phyloP scores from a whole-genome alignment of 495 filamentous ascomycete species.

The Cladorrhinum samala region DNA sequence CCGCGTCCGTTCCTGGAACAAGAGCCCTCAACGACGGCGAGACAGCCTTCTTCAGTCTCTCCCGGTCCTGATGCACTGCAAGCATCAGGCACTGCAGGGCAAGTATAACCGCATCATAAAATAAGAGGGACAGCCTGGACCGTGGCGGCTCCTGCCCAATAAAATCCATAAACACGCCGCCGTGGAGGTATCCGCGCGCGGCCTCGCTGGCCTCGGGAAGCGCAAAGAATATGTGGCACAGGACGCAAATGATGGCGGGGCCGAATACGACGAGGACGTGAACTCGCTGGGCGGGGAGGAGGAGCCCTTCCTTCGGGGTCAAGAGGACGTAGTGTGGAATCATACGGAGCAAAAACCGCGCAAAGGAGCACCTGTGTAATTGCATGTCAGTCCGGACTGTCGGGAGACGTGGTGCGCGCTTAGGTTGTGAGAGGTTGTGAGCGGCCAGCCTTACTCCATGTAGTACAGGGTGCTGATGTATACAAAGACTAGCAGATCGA shows the following conservation, averaged over 20 bases:
- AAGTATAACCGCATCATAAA: constrained; percentile 60
- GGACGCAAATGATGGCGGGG: constrained; percentile 65
- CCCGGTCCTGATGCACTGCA: constrained; percentile 62
- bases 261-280: constrained; percentile 64
- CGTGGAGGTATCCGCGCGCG: constrained; percentile 75
- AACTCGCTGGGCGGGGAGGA: constrained; percentile 59
- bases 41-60: constrained; percentile 45
- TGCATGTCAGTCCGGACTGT: neutral
- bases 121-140: constrained; percentile 55
- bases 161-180: constrained; percentile 77
- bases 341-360: constrained; percentile 63
- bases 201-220: constrained; percentile 65
- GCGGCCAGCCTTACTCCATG: constrained; percentile 85
- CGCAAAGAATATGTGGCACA: constrained; percentile 60
- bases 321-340: constrained; percentile 69
- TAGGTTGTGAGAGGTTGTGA: neutral
- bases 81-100: constrained; percentile 68
- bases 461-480: constrained; percentile 81
- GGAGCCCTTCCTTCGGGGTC: constrained; percentile 61
- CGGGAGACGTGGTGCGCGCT: neutral
- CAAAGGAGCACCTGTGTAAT: constrained; percentile 63
- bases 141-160: constrained; percentile 76
- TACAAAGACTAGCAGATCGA: constrained; percentile 77
- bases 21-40: constrained; percentile 24
- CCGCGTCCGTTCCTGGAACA: constrained; percentile 1